Evolutionary conservation across 2,329 filamentous ascomycete species (phyloP).

Genomic region (Exophiala sp.): DNA sequence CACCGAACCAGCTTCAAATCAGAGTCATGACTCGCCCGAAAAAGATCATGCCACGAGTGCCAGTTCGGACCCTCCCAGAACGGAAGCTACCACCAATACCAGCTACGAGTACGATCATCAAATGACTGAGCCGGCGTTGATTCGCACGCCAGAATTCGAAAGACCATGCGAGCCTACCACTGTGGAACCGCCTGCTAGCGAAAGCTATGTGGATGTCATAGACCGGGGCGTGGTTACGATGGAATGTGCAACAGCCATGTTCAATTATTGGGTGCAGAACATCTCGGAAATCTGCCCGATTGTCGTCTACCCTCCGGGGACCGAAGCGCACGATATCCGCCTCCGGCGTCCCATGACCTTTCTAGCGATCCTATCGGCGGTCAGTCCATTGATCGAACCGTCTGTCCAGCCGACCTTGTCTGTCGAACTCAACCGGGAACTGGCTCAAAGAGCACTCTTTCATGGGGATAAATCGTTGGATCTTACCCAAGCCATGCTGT

Average conservation of each 20-base stretch:
- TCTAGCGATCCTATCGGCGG: constrained; percentile 51
- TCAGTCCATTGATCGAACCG: constrained; percentile 47
- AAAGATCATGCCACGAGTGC: constrained; percentile 12
- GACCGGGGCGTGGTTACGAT: constrained; percentile 47
- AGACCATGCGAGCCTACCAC: constrained; percentile 1
- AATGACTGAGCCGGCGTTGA: constrained; percentile 2
- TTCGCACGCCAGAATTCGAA: constrained; percentile 4
- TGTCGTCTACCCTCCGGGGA: constrained; percentile 52
- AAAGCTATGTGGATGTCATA: constrained; percentile 43
- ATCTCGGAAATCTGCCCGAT: constrained; percentile 52
- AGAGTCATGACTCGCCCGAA: constrained; percentile 9
- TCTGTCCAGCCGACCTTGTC: constrained; percentile 56
- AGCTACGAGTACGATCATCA: constrained; percentile 12
- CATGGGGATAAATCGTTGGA: constrained; percentile 77
- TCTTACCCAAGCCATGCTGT: constrained; percentile 68
- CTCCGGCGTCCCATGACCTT: constrained; percentile 55
- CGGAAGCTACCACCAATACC: constrained; percentile 21
- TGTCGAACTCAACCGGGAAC: constrained; percentile 62
- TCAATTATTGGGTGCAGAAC: constrained; percentile 49
- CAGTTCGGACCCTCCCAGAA: constrained; percentile 18
- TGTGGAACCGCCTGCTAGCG: constrained; percentile 6
- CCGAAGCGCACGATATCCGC: constrained; percentile 49
- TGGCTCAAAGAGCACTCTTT: constrained; percentile 68
- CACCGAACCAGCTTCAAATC: constrained; percentile 11
- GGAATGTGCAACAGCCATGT: constrained; percentile 49